phyloP scores from a whole-genome alignment of 176 grass and related monocot genomes.

The Thalia dealbata region DNA sequence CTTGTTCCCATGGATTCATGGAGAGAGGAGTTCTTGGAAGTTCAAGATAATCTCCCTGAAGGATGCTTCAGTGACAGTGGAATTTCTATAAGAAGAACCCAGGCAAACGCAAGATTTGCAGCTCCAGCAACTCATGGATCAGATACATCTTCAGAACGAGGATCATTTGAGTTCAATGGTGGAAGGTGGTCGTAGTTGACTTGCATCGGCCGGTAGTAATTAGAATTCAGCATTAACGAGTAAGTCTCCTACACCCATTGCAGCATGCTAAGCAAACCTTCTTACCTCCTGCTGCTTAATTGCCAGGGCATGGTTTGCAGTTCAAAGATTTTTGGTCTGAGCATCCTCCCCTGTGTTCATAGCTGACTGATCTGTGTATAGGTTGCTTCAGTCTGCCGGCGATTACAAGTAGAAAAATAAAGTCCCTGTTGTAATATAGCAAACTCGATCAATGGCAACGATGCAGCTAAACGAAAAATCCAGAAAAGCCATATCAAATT shows the following conservation, averaged over 20 bases:
- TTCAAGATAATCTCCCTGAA: slow-evolving; percentile 37
- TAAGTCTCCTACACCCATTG: background rate
- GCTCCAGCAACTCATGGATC: background rate
- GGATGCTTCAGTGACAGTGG: slow-evolving; percentile 87
- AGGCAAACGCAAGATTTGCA: slow-evolving; percentile 17
- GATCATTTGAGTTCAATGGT: slow-evolving; percentile 6
- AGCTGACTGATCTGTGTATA: background rate
- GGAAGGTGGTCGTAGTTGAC: background rate
- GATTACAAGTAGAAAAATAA: background rate
- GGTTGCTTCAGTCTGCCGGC: background rate
- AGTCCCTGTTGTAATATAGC: background rate
- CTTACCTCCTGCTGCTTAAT: background rate
- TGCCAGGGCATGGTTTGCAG: background rate
- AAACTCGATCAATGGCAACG: background rate
- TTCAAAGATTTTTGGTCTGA: background rate
- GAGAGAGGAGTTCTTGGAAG: slow-evolving; percentile 70
- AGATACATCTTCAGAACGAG: background rate
- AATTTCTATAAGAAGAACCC: slow-evolving; percentile 42
- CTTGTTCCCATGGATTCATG: slow-evolving; percentile 68
- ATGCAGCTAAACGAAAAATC: background rate
- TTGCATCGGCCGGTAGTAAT: too few relatives aligned
- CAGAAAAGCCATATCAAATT: background rate
- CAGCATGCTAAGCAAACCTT: background rate
- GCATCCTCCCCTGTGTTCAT: background rate
- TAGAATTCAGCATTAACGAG: background rate